Evolutionary conservation across 164 flowering plant species (phyloP).

Genomic region (Chimonanthus praecox): DNA sequence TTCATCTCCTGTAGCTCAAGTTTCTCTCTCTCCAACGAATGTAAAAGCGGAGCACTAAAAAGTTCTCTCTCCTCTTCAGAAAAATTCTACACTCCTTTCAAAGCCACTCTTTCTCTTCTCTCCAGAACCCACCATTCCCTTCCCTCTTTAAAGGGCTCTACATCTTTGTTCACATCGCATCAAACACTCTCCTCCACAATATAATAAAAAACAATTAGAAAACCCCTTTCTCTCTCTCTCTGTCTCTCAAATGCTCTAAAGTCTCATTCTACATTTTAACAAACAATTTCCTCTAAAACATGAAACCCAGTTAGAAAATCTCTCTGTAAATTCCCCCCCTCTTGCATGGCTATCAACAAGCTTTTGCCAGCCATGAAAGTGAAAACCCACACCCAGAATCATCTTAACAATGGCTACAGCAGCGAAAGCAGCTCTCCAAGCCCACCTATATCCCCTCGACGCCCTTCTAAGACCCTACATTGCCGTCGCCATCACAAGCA

Average conservation of each 20-base stretch:
- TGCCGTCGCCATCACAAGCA: constrained; percentile 24
- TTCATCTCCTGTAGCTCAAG: no score
- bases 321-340: constrained; percentile 4
- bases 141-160: neutral
- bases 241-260: neutral
- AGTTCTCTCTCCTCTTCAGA: neutral
- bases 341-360: constrained; percentile 4
- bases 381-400: constrained; percentile 12
- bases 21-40: no score
- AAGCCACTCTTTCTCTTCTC: neutral
- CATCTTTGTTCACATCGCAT: no score
- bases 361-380: constrained; percentile 18
- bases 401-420: constrained; percentile 15
- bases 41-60: no score
- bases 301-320: no score
- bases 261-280: neutral
- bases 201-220: no score
- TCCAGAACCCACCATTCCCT: neutral
- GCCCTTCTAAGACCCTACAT: constrained; percentile 15
- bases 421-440: constrained; percentile 35
- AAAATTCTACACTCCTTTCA: neutral
- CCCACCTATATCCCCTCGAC: constrained; percentile 45
- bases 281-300: neutral
- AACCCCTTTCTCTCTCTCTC: neutral
- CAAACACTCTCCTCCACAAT: no score